phyloP scores from a whole-genome alignment of 305 asterid genomes.

The Fraxinus greggii region DNA sequence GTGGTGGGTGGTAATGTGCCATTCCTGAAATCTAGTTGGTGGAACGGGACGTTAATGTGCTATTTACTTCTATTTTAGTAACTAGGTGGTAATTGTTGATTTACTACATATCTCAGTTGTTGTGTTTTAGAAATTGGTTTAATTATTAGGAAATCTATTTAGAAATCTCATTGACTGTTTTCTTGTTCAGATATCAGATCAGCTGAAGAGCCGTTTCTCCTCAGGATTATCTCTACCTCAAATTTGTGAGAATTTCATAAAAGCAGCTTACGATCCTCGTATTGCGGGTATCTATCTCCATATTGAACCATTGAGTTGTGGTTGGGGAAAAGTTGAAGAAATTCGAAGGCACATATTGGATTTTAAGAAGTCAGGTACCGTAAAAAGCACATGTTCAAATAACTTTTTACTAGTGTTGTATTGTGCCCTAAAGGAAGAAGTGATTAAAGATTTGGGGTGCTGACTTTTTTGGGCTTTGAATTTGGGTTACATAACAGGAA shows the following conservation, averaged over 20 bases:
- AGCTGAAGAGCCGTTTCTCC: constrained; percentile 87
- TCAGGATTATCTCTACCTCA: constrained; percentile 89
- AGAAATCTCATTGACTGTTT: constrained; percentile 20
- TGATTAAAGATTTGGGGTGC: constrained; percentile 7
- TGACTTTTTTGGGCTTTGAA: constrained; percentile 14
- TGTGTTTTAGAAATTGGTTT: background rate
- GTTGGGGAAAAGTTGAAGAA: constrained; percentile 97
- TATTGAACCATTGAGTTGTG: constrained; percentile 76
- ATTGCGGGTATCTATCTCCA: constrained; percentile 85
- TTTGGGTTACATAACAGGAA: constrained; percentile 8
- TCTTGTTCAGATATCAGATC: constrained; percentile 81
- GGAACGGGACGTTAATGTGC: background rate
- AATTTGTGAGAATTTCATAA: constrained; percentile 77
- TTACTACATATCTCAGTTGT: background rate
- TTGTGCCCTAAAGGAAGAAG: background rate
- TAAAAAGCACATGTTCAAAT: constrained; percentile 3
- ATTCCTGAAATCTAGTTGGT: background rate
- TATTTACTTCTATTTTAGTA: background rate
- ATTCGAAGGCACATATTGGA: constrained; percentile 79
- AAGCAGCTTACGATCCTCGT: constrained; percentile 97
- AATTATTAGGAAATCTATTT: constrained; percentile 12
- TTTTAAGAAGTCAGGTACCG: constrained; percentile 82
- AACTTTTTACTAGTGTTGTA: background rate
- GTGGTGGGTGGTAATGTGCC: background rate
- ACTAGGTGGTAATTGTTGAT: background rate